phyloP scores from a whole-genome alignment of 495 filamentous ascomycete genomes.

The Neurospora sp. region DNA sequence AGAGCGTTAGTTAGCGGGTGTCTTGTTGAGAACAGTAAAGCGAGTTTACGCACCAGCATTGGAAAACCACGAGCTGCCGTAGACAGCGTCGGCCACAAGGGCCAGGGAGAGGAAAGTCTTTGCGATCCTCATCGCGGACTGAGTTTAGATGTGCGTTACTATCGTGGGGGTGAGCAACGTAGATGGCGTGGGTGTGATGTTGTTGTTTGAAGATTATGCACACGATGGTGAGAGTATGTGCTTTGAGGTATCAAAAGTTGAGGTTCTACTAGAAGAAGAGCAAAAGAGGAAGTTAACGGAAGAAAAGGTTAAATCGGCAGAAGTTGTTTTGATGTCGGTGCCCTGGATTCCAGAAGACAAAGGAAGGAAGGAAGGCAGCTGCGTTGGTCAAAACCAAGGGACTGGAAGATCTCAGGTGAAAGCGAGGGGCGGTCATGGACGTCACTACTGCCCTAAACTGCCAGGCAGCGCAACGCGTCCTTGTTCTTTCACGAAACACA shows the following conservation, averaged over 20 bases:
- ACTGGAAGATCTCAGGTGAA: constrained; percentile 3
- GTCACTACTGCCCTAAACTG: constrained; percentile 14
- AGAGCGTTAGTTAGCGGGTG: background rate
- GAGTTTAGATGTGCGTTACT: constrained; percentile 1
- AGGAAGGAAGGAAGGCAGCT: background rate
- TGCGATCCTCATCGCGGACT: constrained; percentile 61
- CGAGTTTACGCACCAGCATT: constrained; percentile 57
- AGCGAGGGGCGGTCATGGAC: constrained; percentile 11
- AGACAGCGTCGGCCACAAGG: constrained; percentile 56
- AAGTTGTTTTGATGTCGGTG: constrained; percentile 3
- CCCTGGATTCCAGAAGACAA: background rate
- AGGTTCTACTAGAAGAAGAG: background rate
- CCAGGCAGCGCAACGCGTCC: background rate
- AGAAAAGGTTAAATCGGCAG: background rate
- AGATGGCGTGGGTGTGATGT: constrained; percentile 5
- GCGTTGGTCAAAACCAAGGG: background rate
- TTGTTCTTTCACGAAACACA: background rate
- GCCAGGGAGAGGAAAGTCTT: constrained; percentile 57
- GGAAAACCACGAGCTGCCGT: constrained; percentile 69
- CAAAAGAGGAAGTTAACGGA: background rate
- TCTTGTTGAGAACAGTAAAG: background rate
- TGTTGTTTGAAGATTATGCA: background rate
- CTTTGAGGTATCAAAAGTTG: constrained; percentile 3
- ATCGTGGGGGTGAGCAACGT: background rate
- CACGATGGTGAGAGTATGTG: background rate